Conservation (phyloP, 2,329 filamentous ascomycete species). For the Xylariaceae sp. region DNA sequence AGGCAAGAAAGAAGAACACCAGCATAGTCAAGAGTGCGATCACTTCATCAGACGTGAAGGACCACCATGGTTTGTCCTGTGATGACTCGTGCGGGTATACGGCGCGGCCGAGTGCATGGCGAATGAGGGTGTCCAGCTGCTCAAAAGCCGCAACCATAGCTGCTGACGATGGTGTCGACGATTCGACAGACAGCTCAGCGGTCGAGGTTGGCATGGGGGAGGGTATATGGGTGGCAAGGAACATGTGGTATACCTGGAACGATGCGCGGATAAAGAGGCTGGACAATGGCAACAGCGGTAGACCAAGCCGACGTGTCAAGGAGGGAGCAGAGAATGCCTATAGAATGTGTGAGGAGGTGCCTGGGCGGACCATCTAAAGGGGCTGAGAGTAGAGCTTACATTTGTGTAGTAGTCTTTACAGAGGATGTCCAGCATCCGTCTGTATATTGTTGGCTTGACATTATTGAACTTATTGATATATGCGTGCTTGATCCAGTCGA, state of each 20-base stretch:
- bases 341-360: constrained; percentile 3
- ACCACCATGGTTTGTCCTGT: constrained; percentile 43
- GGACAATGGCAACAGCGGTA: constrained; percentile 87
- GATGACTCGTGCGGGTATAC: constrained; percentile 51
- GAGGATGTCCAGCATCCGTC: constrained; percentile 83
- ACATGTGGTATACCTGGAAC: constrained; percentile 97
- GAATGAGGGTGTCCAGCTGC: constrained; percentile 72
- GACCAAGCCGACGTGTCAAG: constrained; percentile 79
- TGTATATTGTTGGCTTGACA: constrained; percentile 84
- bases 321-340: constrained; percentile 88
- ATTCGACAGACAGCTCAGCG: constrained; percentile 62
- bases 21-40: constrained; percentile 79
- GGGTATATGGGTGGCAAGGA: constrained; percentile 80
- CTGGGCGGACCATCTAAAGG: neutral
- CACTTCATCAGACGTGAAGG: constrained; percentile 65
- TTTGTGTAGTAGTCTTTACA: constrained; percentile 98
- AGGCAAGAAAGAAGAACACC: constrained; percentile 78
- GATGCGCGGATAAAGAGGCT: constrained; percentile 94
- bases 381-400: constrained; percentile 43
- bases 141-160: constrained; percentile 73
- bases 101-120: constrained; percentile 70
- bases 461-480: constrained; percentile 99
- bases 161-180: constrained; percentile 61
- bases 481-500: constrained; percentile 94
- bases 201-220: constrained; percentile 64